phyloP scores from a whole-genome alignment of 78 protist genomes.

The Dictyostelium firmibasis region DNA sequence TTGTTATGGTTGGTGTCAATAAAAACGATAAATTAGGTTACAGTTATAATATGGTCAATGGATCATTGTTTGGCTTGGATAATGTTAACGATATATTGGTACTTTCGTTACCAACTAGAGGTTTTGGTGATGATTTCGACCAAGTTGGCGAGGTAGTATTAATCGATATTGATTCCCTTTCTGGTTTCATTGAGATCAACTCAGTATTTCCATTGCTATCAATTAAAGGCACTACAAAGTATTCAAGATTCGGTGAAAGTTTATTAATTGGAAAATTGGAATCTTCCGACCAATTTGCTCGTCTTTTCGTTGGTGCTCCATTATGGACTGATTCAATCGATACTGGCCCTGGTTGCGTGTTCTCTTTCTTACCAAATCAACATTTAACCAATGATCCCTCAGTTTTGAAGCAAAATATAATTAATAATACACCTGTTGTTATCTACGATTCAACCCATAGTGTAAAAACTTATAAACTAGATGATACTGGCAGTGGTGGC shows the following conservation, averaged over 20 bases:
- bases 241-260: conserved; percentile 39
- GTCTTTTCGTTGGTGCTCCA: conserved; percentile 49
- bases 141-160: conserved; percentile 55
- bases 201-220: neutral
- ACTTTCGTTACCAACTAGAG: conserved; percentile 29
- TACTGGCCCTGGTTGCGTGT: conserved; percentile 45
- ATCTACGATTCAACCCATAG: neutral
- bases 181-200: neutral
- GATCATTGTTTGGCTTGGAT: neutral
- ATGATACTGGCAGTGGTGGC: neutral
- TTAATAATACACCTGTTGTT: neutral
- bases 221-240: neutral
- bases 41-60: conserved; percentile 10
- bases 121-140: neutral
- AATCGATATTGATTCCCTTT: neutral
- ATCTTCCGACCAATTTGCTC: neutral
- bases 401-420: neutral
- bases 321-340: conserved; percentile 49
- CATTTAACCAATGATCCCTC: neutral
- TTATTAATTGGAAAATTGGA: neutral
- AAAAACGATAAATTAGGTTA: conserved; percentile 58
- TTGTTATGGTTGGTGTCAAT: conserved; percentile 3
- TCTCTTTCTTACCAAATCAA: neutral
- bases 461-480: neutral
- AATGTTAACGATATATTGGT: neutral